These are phyloP conservation scores for Cyberlindnera meyerae DNA, from an alignment of 805 yeast genomes.

Conservation along the genomic window DNA sequence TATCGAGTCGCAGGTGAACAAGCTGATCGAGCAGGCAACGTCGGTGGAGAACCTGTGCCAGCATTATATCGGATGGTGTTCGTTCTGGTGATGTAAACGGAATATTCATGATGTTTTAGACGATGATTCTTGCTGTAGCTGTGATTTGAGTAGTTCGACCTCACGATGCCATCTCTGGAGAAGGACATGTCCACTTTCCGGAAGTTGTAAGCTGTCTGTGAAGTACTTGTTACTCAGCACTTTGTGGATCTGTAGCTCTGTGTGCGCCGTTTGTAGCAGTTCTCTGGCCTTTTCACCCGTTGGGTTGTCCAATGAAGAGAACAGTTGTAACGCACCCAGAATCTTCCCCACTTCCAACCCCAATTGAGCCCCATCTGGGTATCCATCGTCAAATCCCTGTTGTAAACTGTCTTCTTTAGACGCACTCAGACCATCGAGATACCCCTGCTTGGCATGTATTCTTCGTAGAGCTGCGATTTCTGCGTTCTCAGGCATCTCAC, in stretches of 20 bases:
- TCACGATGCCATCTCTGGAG: slow-evolving; percentile 41
- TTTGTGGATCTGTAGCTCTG: slow-evolving; percentile 54
- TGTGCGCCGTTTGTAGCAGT: slow-evolving; percentile 34
- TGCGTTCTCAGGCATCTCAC: slow-evolving; percentile 10
- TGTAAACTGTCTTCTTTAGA: slow-evolving; percentile 71
- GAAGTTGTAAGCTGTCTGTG: slow-evolving; percentile 34
- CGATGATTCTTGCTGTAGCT: no score
- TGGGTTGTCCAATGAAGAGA: slow-evolving; percentile 18
- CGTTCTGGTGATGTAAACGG: slow-evolving; percentile 68
- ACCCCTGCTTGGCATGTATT: slow-evolving; percentile 74
- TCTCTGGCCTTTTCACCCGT: slow-evolving; percentile 20
- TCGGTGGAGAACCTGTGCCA: slow-evolving; percentile 94
- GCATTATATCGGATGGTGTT: slow-evolving; percentile 98
- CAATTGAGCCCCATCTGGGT: slow-evolving; percentile 64
- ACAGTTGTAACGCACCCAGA: slow-evolving; percentile 45
- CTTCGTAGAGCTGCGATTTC: slow-evolving; percentile 43
- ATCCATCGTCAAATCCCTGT: slow-evolving; percentile 76
- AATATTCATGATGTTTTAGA: neutral
- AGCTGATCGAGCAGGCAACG: slow-evolving; percentile 91
- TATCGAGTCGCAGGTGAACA: slow-evolving; percentile 89
- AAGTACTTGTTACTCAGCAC: slow-evolving; percentile 54
- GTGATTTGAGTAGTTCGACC: no score
- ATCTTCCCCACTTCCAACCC: slow-evolving; percentile 66
- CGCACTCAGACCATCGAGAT: slow-evolving; percentile 68
- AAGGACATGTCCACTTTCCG: slow-evolving; percentile 26